Evolutionary conservation across 768 basidiomycete species (phyloP).

Genomic region (Cyclocybe aegerita): DNA sequence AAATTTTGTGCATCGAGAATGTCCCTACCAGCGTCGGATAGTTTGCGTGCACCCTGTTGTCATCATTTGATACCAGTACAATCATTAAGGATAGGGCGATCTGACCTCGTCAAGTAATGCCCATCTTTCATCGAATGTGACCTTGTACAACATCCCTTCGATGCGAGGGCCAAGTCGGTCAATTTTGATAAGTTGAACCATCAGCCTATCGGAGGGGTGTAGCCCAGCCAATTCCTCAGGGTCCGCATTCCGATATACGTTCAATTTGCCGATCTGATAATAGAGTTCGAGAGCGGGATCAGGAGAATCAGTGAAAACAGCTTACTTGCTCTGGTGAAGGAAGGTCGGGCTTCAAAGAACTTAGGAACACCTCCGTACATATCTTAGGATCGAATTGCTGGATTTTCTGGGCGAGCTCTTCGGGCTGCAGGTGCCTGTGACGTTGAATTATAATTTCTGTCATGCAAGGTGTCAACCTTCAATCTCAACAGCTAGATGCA

Average conservation of each 20-base stretch:
- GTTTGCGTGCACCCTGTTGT: slow-evolving; percentile 71
- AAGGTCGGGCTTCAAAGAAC: slow-evolving; percentile 82
- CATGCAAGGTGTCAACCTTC: not conserved
- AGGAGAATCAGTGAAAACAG: not conserved
- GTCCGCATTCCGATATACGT: slow-evolving; percentile 84
- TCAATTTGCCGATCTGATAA: slow-evolving; percentile 79
- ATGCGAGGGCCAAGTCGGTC: slow-evolving; percentile 85
- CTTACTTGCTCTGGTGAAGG: slow-evolving; percentile 88
- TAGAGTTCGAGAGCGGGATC: not conserved
- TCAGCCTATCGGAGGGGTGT: slow-evolving; percentile 94
- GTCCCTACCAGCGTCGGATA: slow-evolving; percentile 78
- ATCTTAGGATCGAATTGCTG: slow-evolving; percentile 84
- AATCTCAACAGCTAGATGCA: not conserved
- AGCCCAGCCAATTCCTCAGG: slow-evolving; percentile 82
- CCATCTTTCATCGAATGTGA: slow-evolving; percentile 85
- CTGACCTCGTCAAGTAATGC: slow-evolving; percentile 77
- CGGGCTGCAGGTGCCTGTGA: slow-evolving; percentile 78
- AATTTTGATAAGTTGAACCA: slow-evolving; percentile 97
- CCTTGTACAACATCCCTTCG: slow-evolving; percentile 94
- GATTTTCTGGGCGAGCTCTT: slow-evolving; percentile 83
- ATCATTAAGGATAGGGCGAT: not conserved
- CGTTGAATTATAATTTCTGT: slow-evolving; percentile 92
- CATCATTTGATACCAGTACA: not conserved
- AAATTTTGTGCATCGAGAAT: slow-evolving; percentile 83
- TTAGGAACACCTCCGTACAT: slow-evolving; percentile 87